These are phyloP conservation scores for Capsicum rhomboideum DNA, from an alignment of 257 asterid species.

Conservation along the genomic window DNA sequence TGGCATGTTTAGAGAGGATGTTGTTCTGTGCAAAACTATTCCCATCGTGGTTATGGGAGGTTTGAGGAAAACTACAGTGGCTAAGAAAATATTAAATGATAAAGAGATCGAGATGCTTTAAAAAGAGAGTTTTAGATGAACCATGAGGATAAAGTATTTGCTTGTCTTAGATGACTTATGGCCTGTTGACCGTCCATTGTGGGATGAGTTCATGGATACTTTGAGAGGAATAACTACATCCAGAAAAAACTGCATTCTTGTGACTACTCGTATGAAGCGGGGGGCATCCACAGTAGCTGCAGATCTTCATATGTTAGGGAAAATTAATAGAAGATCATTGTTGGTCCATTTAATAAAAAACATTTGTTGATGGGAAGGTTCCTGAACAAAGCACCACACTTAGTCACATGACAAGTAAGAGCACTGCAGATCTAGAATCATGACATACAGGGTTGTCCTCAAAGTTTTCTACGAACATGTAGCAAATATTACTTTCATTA, in stretches of 20 bases:
- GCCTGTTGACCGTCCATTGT: background rate
- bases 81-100: background rate
- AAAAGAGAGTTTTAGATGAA: conserved; percentile 7
- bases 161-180: background rate
- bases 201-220: background rate
- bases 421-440: too few relatives aligned
- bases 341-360: background rate
- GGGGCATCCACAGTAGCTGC: conserved; percentile 3
- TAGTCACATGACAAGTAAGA: too few relatives aligned
- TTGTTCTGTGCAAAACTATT: background rate
- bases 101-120: conserved; percentile 1
- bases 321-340: background rate
- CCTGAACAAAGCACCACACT: background rate
- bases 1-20: background rate
- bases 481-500: too few relatives aligned
- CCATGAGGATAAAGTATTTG: background rate
- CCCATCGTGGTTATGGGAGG: conserved; percentile 10
- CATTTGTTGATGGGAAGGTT: conserved; percentile 1
- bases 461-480: too few relatives aligned
- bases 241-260: conserved; percentile 1
- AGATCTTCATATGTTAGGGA: background rate
- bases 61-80: conserved; percentile 10
- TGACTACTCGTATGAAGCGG: conserved; percentile 9
- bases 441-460: too few relatives aligned
- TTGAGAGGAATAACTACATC: background rate